Evolutionary conservation across 2,329 filamentous ascomycete species (phyloP).

Genomic region (Venturia asperata): DNA sequence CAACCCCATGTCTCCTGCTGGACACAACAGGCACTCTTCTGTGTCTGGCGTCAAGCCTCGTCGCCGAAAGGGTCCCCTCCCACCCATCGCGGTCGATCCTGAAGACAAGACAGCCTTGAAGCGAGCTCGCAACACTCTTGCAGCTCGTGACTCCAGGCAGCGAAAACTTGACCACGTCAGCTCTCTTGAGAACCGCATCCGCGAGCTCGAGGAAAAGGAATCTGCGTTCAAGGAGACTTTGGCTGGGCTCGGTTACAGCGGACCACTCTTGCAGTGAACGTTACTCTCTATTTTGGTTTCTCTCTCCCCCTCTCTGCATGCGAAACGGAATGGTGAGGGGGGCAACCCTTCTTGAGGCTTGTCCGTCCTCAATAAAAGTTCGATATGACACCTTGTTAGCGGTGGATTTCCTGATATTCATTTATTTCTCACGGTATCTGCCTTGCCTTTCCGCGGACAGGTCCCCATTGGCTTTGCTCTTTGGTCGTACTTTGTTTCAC

Average conservation of each 20-base stretch:
- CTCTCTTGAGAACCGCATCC: slow-evolving; percentile 66
- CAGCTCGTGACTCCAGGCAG: slow-evolving; percentile 85
- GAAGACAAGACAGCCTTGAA: slow-evolving; percentile 74
- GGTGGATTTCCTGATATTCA: slow-evolving; percentile 5
- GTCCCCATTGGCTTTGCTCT: slow-evolving; percentile 21
- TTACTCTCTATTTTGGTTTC: slow-evolving; percentile 22
- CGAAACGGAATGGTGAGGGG: slow-evolving; percentile 31
- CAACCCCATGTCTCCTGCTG: slow-evolving; percentile 37
- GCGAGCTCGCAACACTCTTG: slow-evolving; percentile 87
- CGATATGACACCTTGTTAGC: background rate
- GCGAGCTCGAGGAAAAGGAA: slow-evolving; percentile 53
- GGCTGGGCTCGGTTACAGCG: slow-evolving; percentile 16
- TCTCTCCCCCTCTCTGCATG: slow-evolving; percentile 25
- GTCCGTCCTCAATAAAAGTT: slow-evolving; percentile 17
- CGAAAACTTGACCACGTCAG: slow-evolving; percentile 74
- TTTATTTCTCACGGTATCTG: slow-evolving; percentile 14
- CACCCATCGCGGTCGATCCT: slow-evolving; percentile 70
- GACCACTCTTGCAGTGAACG: slow-evolving; percentile 24
- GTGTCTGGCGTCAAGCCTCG: slow-evolving; percentile 63
- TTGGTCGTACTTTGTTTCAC: slow-evolving; percentile 20
- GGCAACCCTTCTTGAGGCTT: slow-evolving; percentile 28
- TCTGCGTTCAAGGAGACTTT: slow-evolving; percentile 36
- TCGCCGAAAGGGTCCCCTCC: slow-evolving; percentile 72
- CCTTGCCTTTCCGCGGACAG: background rate
- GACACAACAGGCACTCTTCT: slow-evolving; percentile 54